Conservation (phyloP, 129 eudicot species). For the Heracleum sosnowskyi region DNA sequence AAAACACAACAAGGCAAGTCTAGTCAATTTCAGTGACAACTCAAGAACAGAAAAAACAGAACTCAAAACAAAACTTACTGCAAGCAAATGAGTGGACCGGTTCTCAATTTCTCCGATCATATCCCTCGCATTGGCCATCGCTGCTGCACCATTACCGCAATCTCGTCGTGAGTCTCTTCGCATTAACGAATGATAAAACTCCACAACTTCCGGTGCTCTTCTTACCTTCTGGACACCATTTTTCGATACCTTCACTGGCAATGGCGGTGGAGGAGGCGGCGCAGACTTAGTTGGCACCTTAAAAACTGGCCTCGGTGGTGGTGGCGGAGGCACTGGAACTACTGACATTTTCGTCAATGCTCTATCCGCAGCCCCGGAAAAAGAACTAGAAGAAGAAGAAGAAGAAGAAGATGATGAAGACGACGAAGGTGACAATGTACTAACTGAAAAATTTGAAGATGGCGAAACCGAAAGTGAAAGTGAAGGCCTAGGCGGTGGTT, state of each 20-base stretch:
- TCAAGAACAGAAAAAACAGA: conserved; percentile 34
- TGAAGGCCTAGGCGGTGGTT: conserved; percentile 66
- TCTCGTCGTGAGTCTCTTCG: conserved; percentile 84
- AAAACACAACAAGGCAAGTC: conserved; percentile 1
- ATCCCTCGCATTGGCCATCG: conserved; percentile 68
- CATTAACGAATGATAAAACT: conserved; percentile 91
- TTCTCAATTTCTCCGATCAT: conserved; percentile 97
- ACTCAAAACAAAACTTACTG: conserved; percentile 41
- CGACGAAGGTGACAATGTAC: conserved; percentile 11
- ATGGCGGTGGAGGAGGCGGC: conserved; percentile 41
- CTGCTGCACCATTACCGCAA: conserved; percentile 32
- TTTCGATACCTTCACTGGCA: conserved; percentile 34
- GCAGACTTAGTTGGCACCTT: conserved; percentile 19
- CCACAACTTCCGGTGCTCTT: conserved; percentile 91
- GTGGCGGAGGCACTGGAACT: conserved; percentile 1
- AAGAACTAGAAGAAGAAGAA: conserved; percentile 27
- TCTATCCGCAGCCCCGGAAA: conserved; percentile 32
- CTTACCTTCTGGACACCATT: conserved; percentile 52
- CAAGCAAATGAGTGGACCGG: conserved; percentile 84
- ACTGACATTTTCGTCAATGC: background rate
- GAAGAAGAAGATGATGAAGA: conserved; percentile 17
- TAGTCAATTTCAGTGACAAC: conserved; percentile 19
- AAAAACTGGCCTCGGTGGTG: conserved; percentile 39
- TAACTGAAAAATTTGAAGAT: conserved; percentile 23
- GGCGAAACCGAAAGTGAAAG: conserved; percentile 19